phyloP scores from a whole-genome alignment of 176 grass and related monocot genomes.

The Phoenix dactylifera region DNA sequence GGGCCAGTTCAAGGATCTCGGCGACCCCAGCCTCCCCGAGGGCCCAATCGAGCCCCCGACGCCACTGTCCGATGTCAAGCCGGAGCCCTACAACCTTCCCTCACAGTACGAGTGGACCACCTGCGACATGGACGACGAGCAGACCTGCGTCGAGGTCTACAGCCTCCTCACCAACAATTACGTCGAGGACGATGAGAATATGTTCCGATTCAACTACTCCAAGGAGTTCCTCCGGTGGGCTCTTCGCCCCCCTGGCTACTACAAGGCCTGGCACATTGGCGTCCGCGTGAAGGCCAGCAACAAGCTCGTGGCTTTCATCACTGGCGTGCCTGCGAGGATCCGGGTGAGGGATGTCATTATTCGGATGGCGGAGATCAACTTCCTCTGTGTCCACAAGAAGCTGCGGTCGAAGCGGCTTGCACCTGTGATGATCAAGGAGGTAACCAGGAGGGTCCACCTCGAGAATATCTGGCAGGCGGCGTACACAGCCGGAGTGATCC shows the following conservation, averaged over 20 bases:
- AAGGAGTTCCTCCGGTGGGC: constrained; percentile 89
- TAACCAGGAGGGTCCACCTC: constrained; percentile 80
- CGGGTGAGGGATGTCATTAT: constrained; percentile 57
- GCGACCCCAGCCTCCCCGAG: constrained; percentile 47
- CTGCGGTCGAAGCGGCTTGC: constrained; percentile 98
- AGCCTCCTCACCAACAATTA: constrained; percentile 82
- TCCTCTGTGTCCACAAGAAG: constrained; percentile 99
- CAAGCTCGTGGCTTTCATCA: constrained; percentile 95
- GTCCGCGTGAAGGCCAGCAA: constrained; percentile 78
- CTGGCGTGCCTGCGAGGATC: constrained; percentile 89
- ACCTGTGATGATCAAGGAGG: constrained; percentile 94
- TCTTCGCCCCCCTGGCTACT: constrained; percentile 78
- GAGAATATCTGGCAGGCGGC: constrained; percentile 99
- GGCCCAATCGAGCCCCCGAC: constrained; percentile 71
- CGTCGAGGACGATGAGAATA: constrained; percentile 99
- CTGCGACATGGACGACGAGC: constrained; percentile 86
- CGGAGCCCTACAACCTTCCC: constrained; percentile 84
- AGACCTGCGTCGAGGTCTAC: constrained; percentile 77
- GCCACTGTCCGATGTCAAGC: constrained; percentile 67
- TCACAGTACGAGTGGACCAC: constrained; percentile 92
- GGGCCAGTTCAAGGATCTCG: constrained; percentile 67
- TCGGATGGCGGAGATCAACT: constrained; percentile 98
- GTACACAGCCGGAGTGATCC: constrained; percentile 83
- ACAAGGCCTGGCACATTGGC: constrained; percentile 95
- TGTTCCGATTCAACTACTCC: constrained; percentile 99